These are phyloP conservation scores for Zangia roseola DNA, from an alignment of 768 basidiomycete genomes.

Conservation along the genomic window DNA sequence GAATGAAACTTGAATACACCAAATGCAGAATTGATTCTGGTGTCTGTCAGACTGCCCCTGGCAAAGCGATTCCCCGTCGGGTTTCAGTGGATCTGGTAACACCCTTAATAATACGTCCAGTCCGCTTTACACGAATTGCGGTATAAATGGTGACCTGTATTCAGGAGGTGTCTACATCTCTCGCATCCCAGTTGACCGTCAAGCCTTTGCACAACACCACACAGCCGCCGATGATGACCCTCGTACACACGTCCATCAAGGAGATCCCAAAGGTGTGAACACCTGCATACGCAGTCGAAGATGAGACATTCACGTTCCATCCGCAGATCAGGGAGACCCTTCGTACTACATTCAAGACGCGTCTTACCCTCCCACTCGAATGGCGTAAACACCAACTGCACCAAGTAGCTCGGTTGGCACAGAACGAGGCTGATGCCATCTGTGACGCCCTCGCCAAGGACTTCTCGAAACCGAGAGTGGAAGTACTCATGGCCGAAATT, in stretches of 20 bases:
- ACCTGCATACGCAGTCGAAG: not conserved
- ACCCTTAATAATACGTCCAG: too few relatives aligned
- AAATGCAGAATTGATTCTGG: too few relatives aligned
- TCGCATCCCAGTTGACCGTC: too few relatives aligned
- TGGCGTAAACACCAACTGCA: constrained; percentile 67
- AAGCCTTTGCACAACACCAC: too few relatives aligned
- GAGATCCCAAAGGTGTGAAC: constrained; percentile 25
- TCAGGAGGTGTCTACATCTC: too few relatives aligned
- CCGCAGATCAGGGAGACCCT: constrained; percentile 38
- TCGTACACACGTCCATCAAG: constrained; percentile 17
- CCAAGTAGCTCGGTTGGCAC: constrained; percentile 57
- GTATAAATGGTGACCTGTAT: too few relatives aligned
- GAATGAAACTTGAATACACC: too few relatives aligned
- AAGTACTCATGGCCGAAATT: constrained; percentile 44
- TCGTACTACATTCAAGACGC: constrained; percentile 47
- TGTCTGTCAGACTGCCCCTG: too few relatives aligned
- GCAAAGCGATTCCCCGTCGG: too few relatives aligned
- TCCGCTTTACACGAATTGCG: too few relatives aligned
- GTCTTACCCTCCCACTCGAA: constrained; percentile 47
- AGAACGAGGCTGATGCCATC: constrained; percentile 59
- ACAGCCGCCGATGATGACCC: constrained; percentile 11
- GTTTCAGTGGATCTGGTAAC: too few relatives aligned
- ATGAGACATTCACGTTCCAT: not conserved
- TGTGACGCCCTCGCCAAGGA: constrained; percentile 45
- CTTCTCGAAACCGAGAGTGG: constrained; percentile 44